Evolutionary conservation across 495 filamentous ascomycete genomes (phyloP), one percentile per base, ranked within the genome.

Genomic region (Daldinia childiae): DNA sequence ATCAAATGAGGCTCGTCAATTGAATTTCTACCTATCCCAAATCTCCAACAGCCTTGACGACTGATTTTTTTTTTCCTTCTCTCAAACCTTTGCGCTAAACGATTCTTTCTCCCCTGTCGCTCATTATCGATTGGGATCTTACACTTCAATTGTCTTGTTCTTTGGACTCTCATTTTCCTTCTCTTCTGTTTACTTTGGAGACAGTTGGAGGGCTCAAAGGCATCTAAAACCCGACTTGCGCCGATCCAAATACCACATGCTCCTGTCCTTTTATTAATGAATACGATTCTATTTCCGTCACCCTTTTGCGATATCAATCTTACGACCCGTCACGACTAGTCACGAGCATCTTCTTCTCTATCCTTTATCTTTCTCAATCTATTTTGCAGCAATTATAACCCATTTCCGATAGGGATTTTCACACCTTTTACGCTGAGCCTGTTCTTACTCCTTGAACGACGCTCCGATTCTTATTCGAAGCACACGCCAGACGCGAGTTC

Each of bases 281-380:
- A 60, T 52, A 26, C 58, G 56, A 67, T 67, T 64, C 39, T 56
- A 15, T 29, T 14, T 58, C 62, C 14, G 50, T 30, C 50, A 17
- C 17, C 71, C 55, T 52, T 62, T 75, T 43, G 39, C 60, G 50
- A 58, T 56, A 36, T 24, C 12, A 34, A 56, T 9, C 12, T 66
- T 30, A 73, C 59, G 71, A 71, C 21, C n/a, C 17, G 36, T 72
- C 60, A 68, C 64, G 64, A 68, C 26, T 68, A 57, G 48, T 57
- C 45, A 55, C 54, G 64, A 59, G 2, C 30, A 39, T 51, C 39
- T 26, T 24, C 50, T 54, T 64, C 24, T 26, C 45, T 11, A 26
- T 52, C 24, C 52, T 48, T 43, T 24, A 34, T 29, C 26, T 12
- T 63, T 8, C 34, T 56, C 34, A 6, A 9, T 27, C n/a, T 27